Evolutionary conservation across 164 flowering plant species (phyloP).

Genomic region (Tetrastigma voinierianum): DNA sequence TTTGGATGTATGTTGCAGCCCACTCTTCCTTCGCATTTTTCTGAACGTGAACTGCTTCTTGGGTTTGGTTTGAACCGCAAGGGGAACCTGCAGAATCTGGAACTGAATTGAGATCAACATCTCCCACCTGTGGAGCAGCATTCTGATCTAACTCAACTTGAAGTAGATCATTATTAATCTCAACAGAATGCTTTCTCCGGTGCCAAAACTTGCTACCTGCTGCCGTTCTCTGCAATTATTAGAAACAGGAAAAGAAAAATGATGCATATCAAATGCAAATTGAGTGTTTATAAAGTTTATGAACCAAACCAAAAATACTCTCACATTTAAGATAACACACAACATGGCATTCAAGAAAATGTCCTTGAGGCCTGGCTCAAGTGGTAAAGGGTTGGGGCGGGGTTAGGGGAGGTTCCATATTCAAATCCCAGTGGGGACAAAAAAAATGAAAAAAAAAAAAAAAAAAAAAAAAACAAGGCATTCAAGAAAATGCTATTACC

Average conservation of each 20-base stretch:
- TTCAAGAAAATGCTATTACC: no score
- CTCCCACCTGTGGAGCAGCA: slow-evolving; percentile 29
- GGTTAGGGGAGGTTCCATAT: no score
- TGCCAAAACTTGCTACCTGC: slow-evolving; percentile 43
- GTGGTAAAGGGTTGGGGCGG: no score
- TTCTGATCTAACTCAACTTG: slow-evolving; percentile 38
- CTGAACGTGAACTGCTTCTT: slow-evolving; percentile 33
- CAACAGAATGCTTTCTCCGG: slow-evolving; percentile 59
- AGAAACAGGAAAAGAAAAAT: neutral
- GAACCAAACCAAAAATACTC: no score
- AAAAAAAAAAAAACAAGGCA: no score
- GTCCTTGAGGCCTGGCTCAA: no score
- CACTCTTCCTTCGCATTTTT: slow-evolving; percentile 48
- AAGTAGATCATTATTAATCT: slow-evolving; percentile 32
- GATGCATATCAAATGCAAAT: neutral
- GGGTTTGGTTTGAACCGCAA: slow-evolving; percentile 39
- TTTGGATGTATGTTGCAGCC: slow-evolving; percentile 85
- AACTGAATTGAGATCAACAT: slow-evolving; percentile 26
- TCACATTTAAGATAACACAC: no score
- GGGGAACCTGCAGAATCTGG: slow-evolving; percentile 39
- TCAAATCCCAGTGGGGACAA: no score
- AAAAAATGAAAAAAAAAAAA: no score
- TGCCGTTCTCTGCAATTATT: slow-evolving; percentile 37
- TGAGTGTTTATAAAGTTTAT: no score
- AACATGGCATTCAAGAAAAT: no score